Evolutionary conservation across 164 flowering plant species (phyloP).

Genomic region (Saururus chinensis): DNA sequence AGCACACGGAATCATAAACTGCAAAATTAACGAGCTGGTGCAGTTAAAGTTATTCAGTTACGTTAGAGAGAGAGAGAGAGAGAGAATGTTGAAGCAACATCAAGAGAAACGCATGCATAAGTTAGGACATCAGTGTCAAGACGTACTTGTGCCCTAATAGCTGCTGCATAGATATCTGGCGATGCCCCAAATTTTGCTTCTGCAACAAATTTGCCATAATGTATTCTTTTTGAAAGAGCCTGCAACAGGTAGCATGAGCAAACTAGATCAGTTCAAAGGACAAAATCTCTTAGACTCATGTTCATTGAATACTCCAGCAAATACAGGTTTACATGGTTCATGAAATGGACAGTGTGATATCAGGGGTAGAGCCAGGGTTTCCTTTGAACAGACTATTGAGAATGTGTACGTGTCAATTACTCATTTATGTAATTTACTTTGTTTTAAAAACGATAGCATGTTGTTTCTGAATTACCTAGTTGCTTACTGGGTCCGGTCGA

Average conservation of each 20-base stretch:
- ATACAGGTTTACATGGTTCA: too few species aligned
- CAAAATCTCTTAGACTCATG: too few species aligned
- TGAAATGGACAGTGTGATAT: too few species aligned
- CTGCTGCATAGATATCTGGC: slow-evolving; percentile 55
- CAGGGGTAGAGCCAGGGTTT: too few species aligned
- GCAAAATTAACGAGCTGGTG: not conserved
- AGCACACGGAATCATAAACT: slow-evolving; percentile 10
- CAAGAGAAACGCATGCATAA: not conserved
- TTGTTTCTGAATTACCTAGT: too few species aligned
- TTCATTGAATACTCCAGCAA: too few species aligned
- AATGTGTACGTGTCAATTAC: too few species aligned
- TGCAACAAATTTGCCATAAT: slow-evolving; percentile 90
- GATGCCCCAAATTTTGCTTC: slow-evolving; percentile 78
- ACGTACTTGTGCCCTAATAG: slow-evolving; percentile 66
- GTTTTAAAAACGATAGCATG: too few species aligned
- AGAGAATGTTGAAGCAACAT: not conserved
- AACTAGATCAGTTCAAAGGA: too few species aligned
- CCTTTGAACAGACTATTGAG: too few species aligned
- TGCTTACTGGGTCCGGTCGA: too few species aligned
- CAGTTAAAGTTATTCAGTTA: not conserved
- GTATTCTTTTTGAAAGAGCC: slow-evolving; percentile 91
- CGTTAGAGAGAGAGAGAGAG: not conserved
- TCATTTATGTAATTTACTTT: too few species aligned
- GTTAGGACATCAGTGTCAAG: not conserved
- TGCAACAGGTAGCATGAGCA: slow-evolving; percentile 15